Evolutionary conservation across 2,329 filamentous ascomycete species (phyloP), one percentile per base, ranked within the genome.

Genomic region (Periconia macrospinosa): DNA sequence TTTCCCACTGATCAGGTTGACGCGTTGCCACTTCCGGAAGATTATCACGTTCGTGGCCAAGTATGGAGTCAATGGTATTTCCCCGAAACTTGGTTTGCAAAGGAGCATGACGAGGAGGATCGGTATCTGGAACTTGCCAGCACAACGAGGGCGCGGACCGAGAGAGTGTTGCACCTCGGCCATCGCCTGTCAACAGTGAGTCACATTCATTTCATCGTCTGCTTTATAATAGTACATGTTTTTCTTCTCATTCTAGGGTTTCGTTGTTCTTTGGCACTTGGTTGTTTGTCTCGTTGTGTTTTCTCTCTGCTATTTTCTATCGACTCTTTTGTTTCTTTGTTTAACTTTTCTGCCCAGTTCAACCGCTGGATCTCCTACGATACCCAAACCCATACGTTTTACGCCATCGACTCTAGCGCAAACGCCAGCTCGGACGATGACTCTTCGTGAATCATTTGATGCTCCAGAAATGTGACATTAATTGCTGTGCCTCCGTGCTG

Each of bases 91-190:
- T 89, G 83, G 83, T 90, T 90, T 62, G 78, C 79, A 9, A 79
- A 81, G 1, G 80, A 81, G 53, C 78, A 86, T 6, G 86, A 89
- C 23, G 86, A 89, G n/a, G 85, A 88, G 11, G 86, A 89, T 55
- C 82, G 86, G 41, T 81, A 81, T 15, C 81, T 89, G 44, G 87
- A 90, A 62, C 71, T 83, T 0, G 73, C 84, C 0, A 86, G 83
- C 0, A 86, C 86, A 67, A 77, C 76, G 0, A 79, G 80, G 15
- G 75, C 82, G n/a, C 76, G 87, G 6, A 80, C 79, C 33, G 82
- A 85, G 49, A 77, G 87, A 0, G 81, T 87, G 0, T 65, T 89
- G 0, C 87, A 82, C 75, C 69, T 88, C 0, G 85, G 79, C 0
- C 75, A 78, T 44, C 75, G 70, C 7, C 76, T 87, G 5, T 60